Conservation (phyloP, 2,329 filamentous ascomycete species). For the Mollisiaceae sp. region DNA sequence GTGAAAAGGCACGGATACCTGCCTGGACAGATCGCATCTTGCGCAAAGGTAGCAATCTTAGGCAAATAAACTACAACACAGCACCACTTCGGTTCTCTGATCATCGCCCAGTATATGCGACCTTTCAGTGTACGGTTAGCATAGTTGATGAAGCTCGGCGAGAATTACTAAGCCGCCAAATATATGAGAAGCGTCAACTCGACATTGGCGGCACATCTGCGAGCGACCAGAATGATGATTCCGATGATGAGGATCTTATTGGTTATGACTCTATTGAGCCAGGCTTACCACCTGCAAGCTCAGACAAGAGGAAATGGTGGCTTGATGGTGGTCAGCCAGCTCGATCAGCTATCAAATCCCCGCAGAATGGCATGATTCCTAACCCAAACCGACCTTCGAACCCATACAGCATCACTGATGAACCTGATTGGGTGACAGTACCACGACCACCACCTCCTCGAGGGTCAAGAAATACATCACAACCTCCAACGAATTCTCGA, state of each 20-base stretch:
- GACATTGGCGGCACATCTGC: slow-evolving; percentile 69
- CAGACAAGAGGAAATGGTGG: slow-evolving; percentile 74
- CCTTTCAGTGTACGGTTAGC: slow-evolving; percentile 82
- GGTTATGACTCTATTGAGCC: slow-evolving; percentile 85
- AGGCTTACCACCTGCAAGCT: slow-evolving; percentile 71
- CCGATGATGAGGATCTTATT: slow-evolving; percentile 78
- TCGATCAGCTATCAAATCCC: slow-evolving; percentile 72
- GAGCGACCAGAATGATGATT: slow-evolving; percentile 63
- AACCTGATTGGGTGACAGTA: slow-evolving; percentile 83
- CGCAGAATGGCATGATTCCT: slow-evolving; percentile 64
- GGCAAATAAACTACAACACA: slow-evolving; percentile 81
- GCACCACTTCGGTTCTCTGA: slow-evolving; percentile 90
- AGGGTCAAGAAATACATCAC: slow-evolving; percentile 37
- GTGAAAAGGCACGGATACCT: slow-evolving; percentile 91
- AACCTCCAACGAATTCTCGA: slow-evolving; percentile 27
- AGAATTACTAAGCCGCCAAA: slow-evolving; percentile 71
- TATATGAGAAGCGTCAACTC: slow-evolving; percentile 72
- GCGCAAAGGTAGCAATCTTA: slow-evolving; percentile 81
- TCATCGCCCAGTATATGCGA: slow-evolving; percentile 92
- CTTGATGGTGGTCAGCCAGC: slow-evolving; percentile 74
- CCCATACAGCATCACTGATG: slow-evolving; percentile 75
- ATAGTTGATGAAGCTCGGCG: slow-evolving; percentile 78
- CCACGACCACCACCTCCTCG: slow-evolving; percentile 46
- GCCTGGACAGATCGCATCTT: slow-evolving; percentile 97
- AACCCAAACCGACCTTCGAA: slow-evolving; percentile 81